Percentiles rank a stretch among this genome's conserved stretches.
These are phyloP conservation scores for Casaregolazyma suthepensis DNA, from an alignment of 1,139 yeast genomes.

Conservation along the genomic window DNA sequence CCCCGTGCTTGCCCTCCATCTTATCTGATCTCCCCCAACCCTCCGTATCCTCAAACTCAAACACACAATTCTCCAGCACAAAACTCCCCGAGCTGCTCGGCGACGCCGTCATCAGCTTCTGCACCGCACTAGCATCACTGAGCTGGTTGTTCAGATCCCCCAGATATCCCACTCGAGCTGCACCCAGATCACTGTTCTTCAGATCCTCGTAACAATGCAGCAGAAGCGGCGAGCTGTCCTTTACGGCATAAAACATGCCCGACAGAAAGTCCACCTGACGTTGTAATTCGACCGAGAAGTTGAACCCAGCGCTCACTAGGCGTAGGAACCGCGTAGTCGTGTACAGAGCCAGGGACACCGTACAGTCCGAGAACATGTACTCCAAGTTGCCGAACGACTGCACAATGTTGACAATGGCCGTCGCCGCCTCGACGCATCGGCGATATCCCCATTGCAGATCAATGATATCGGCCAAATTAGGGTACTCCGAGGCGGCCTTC, in stretches of 20 bases:
- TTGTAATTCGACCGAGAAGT: neutral
- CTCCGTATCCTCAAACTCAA: neutral
- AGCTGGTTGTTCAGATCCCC: neutral
- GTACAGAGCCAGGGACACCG: neutral
- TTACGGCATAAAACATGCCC: neutral
- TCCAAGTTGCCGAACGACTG: neutral
- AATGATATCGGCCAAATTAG: neutral
- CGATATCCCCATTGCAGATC: neutral
- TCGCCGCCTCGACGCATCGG: neutral
- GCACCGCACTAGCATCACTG: neutral
- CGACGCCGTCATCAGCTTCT: neutral
- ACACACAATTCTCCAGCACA: neutral
- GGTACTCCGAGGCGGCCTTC: neutral
- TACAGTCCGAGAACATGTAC: neutral
- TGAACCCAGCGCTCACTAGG: neutral
- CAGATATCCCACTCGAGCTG: neutral
- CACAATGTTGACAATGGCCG: neutral
- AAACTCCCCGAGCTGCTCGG: neutral
- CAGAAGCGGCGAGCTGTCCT: neutral
- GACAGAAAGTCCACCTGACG: neutral
- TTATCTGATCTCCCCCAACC: neutral
- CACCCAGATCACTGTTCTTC: neutral
- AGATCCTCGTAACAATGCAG: neutral
- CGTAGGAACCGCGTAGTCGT: neutral
- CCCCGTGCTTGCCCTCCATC: too few species aligned